Evolutionary conservation across 148 eudicot species (phyloP).

Genomic region (Nyssa sinensis): DNA sequence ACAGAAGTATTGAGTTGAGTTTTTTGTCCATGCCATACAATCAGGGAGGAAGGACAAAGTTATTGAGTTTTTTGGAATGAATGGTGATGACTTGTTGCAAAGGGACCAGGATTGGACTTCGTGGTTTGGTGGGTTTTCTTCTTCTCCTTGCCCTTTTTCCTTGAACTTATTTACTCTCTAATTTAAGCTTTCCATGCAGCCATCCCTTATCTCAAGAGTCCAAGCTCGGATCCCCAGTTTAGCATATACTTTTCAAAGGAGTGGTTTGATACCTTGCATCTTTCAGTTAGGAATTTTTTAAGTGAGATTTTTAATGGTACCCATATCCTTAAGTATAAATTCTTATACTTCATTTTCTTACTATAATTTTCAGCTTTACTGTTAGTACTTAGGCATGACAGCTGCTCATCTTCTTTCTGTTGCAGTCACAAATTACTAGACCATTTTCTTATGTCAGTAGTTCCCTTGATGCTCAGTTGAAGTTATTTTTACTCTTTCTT

Average conservation of each 20-base stretch:
- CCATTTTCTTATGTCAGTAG: not conserved
- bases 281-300: slow-evolving; percentile 76
- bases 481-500: no score
- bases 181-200: slow-evolving; percentile 45
- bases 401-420: no score
- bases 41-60: slow-evolving; percentile 71
- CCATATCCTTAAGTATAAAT: slow-evolving; percentile 71
- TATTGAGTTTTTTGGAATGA: slow-evolving; percentile 51
- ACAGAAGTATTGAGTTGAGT: no score
- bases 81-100: slow-evolving; percentile 66
- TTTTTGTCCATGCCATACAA: slow-evolving; percentile 65
- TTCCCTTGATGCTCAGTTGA: not conserved
- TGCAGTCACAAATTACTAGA: not conserved
- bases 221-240: slow-evolving; percentile 72
- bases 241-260: slow-evolving; percentile 81
- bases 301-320: slow-evolving; percentile 71
- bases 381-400: not conserved
- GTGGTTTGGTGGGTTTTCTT: slow-evolving; percentile 77
- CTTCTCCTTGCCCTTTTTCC: slow-evolving; percentile 8
- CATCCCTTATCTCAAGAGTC: slow-evolving; percentile 67
- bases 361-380: not conserved
- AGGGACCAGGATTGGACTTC: slow-evolving; percentile 72
- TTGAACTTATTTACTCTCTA: slow-evolving; percentile 13
- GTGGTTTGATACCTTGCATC: slow-evolving; percentile 78
- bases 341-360: slow-evolving; percentile 3